A percentile compares a stretch with the other conserved stretches of the same genome.
Conservation (phyloP, 352 stramenopile genomes). For the Globisporangium emineosum region DNA sequence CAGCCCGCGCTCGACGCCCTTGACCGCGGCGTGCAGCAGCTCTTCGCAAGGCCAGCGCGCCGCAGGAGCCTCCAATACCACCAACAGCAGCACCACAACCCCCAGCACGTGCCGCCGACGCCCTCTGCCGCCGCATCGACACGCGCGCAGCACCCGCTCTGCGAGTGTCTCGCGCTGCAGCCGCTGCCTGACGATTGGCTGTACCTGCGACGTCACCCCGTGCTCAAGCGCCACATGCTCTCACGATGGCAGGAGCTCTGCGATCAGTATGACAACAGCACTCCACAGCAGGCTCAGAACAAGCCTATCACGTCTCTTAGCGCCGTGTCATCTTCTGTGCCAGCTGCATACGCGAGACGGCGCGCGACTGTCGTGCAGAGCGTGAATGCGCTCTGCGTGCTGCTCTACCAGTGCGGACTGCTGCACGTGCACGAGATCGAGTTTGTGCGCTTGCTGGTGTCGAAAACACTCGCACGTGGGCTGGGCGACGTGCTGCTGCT, state of each 20-base stretch:
- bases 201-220: constrained; percentile 31
- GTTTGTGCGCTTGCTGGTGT: constrained; percentile 17
- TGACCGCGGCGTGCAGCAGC: constrained; percentile 31
- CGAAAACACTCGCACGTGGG: constrained; percentile 3
- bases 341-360: constrained; percentile 4
- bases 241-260: constrained; percentile 22
- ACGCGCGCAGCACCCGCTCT: constrained; percentile 28
- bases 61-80: background rate
- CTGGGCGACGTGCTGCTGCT: constrained; percentile 17
- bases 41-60: constrained; percentile 30
- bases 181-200: constrained; percentile 21
- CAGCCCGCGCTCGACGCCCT: constrained; percentile 29
- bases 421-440: constrained; percentile 21
- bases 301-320: constrained; percentile 1
- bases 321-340: constrained; percentile 3
- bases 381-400: constrained; percentile 31
- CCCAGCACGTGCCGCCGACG: background rate
- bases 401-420: constrained; percentile 39
- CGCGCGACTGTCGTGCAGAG: constrained; percentile 23
- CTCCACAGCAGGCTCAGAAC: background rate
- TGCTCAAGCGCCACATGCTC: constrained; percentile 51
- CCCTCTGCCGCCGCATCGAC: background rate
- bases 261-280: constrained; percentile 16
- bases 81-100: background rate
- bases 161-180: constrained; percentile 31